These are phyloP conservation scores for Pyrrhoderma lamaoense DNA, from an alignment of 1,284 basidiomycete genomes.

Conservation along the genomic window DNA sequence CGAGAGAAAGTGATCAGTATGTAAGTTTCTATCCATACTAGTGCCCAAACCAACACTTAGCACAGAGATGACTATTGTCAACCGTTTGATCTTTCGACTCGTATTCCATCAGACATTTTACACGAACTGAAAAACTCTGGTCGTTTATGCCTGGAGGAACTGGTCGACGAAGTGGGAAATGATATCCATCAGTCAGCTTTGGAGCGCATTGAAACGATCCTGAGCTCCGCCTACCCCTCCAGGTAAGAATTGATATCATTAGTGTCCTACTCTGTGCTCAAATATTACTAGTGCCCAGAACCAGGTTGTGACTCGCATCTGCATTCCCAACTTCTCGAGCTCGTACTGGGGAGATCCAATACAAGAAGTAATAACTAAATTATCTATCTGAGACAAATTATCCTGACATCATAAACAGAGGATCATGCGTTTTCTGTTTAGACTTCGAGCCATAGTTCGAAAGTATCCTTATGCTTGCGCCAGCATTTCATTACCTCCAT, in stretches of 20 bases:
- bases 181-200: conserved; percentile 3
- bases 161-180: neutral
- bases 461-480: conserved; percentile 52
- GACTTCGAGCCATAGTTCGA: conserved; percentile 39
- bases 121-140: conserved; percentile 10
- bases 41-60: conserved; percentile 19
- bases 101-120: conserved; percentile 6
- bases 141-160: conserved; percentile 8
- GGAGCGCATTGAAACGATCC: conserved; percentile 3
- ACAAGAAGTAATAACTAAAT: conserved; percentile 39
- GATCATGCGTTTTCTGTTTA: conserved; percentile 11
- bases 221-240: conserved; percentile 9
- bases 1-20: conserved; percentile 35
- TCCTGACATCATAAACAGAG: conserved; percentile 3
- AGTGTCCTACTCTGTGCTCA: neutral
- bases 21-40: conserved; percentile 27
- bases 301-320: conserved; percentile 46
- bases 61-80: conserved; percentile 19
- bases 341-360: conserved; percentile 62
- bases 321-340: conserved; percentile 65
- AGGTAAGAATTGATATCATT: neutral
- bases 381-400: neutral
- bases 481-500: conserved; percentile 59
- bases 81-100: conserved; percentile 10
- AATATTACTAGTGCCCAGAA: neutral